phyloP scores from a whole-genome alignment of 345 rosid genomes.

The Corymbia maculata region DNA sequence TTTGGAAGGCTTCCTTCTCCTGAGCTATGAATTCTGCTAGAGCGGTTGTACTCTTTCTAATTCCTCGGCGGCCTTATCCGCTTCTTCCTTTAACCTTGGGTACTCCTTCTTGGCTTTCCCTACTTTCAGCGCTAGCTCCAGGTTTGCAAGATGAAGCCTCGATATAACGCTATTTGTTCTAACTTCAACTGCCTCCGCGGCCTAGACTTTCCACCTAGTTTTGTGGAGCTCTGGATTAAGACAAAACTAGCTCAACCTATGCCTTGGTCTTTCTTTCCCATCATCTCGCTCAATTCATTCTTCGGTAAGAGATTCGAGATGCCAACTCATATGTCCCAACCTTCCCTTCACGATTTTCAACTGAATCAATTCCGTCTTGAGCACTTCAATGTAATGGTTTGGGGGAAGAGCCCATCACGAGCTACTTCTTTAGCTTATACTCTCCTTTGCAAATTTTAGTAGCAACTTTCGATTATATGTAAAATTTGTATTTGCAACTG shows the following conservation, averaged over 20 bases:
- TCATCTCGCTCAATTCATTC: neutral
- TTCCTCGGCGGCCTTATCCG: neutral
- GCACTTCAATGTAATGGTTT: neutral
- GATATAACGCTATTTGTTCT: neutral
- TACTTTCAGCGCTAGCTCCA: neutral
- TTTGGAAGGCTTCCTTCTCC: neutral
- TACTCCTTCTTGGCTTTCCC: neutral
- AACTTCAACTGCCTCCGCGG: neutral
- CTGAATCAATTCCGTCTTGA: neutral
- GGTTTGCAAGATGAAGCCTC: neutral
- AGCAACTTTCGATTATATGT: neutral
- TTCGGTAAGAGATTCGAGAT: neutral
- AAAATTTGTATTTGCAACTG: neutral
- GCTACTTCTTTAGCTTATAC: neutral
- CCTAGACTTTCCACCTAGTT: neutral
- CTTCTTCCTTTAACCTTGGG: neutral
- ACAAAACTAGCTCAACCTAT: neutral
- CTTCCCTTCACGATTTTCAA: neutral
- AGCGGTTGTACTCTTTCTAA: neutral
- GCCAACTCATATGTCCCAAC: neutral
- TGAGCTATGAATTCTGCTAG: neutral
- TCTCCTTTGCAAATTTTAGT: neutral
- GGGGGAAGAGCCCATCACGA: neutral
- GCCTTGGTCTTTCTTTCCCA: neutral
- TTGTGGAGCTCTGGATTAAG: neutral